These are phyloP conservation scores for Leccinum boreale DNA, from an alignment of 768 basidiomycete genomes.

Conservation along the genomic window DNA sequence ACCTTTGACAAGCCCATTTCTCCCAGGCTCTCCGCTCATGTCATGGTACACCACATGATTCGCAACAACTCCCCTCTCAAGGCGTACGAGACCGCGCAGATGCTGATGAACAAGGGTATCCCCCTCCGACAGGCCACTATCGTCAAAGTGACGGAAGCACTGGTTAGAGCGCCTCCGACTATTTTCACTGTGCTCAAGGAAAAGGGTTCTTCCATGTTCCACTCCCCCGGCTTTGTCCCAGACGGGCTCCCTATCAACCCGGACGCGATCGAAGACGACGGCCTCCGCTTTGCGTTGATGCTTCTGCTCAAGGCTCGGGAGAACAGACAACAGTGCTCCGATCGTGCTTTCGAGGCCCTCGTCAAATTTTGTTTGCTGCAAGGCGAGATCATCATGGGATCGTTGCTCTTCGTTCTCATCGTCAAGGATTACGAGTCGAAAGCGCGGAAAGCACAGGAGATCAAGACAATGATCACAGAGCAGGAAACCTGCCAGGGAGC, in stretches of 20 bases:
- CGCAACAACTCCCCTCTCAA: constrained; percentile 46
- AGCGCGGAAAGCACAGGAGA: constrained; percentile 27
- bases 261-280: constrained; percentile 35
- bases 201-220: constrained; percentile 16
- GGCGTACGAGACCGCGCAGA: constrained; percentile 46
- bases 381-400: constrained; percentile 76
- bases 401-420: constrained; percentile 62
- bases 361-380: constrained; percentile 67
- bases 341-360: constrained; percentile 58
- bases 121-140: constrained; percentile 49
- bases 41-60: constrained; percentile 61
- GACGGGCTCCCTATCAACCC: constrained; percentile 30
- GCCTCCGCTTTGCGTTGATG: constrained; percentile 48
- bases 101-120: constrained; percentile 55
- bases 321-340: constrained; percentile 51
- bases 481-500: constrained; percentile 13
- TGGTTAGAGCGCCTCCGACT: constrained; percentile 23
- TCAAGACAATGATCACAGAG: constrained; percentile 19
- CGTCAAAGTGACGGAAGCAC: constrained; percentile 33
- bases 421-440: constrained; percentile 60
- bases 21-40: constrained; percentile 58
- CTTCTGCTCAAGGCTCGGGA: constrained; percentile 53
- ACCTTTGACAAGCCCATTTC: constrained; percentile 51
- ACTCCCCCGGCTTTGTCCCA: constrained; percentile 11
- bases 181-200: constrained; percentile 17